Base-by-base conservation (phyloP, 179 eudicot genomes). In the Silene vulgaris region DNA sequence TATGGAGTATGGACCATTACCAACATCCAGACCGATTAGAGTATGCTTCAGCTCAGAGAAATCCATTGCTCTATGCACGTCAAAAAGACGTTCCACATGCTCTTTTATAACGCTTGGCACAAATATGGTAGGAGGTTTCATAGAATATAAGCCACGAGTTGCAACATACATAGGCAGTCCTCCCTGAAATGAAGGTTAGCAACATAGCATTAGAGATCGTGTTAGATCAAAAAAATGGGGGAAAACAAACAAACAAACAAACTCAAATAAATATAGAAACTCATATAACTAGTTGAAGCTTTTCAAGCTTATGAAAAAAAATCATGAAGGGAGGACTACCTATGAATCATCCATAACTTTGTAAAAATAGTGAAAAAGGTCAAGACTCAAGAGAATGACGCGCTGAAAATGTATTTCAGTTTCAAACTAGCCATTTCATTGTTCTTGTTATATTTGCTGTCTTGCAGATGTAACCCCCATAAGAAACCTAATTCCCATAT, bases 81-180 rank as follows among this genome's bases (percentile, higher is more conserved):
- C 97, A 78, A 95, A 89, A 23, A 92, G 84, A 83, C 81, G 93
- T 77, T 95, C 89, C 5, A 95, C 97, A 71, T 74, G 73, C 67
- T 84, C 90, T 83, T 84, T 88, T 64, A 95, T 84, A 30, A 80
- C 83, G 76, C 79, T 85, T 72, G 99, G 99, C 59, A 95, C 94
- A 82, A 95, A 74, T 81, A 95, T 84, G 6, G 96, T 92, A 9
- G 99, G 99, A 56, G 99, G 96, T 76, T 80, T 82, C 99, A 95
- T 87, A 71, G 87, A 85, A 57, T 85, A 88, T 56, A 95, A 81
- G 67, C 93, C 97, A 73, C 99, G 99, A 48, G 97, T 90, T 69
- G 97, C 97, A 77, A 95, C 97, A 84, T 92, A 95, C 97, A 95
- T 92, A 0, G 99, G 99, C 26, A 95, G 76, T 56, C 97, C 97